These are phyloP conservation scores for Barnettozyma salicaria DNA, from an alignment of 805 yeast species.

Conservation along the genomic window DNA sequence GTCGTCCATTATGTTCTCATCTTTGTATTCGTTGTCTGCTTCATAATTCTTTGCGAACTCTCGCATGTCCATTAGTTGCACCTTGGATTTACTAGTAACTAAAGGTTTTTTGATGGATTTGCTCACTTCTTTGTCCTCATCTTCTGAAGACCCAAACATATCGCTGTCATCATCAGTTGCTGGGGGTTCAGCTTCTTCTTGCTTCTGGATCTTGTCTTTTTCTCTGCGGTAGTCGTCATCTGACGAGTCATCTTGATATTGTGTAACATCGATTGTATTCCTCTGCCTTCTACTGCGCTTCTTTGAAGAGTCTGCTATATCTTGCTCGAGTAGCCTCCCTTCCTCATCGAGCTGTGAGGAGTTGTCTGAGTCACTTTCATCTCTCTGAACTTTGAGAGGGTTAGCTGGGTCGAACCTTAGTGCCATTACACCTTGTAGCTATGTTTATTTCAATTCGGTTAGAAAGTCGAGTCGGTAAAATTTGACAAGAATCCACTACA, in stretches of 20 bases:
- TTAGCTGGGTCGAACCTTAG: conserved; percentile 18
- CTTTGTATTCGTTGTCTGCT: conserved; percentile 13
- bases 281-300: conserved; percentile 10
- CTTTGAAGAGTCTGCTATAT: conserved; percentile 20
- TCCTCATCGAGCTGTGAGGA: conserved; percentile 14
- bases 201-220: conserved; percentile 24
- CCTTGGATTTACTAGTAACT: conserved; percentile 14
- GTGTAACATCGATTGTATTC: conserved; percentile 14
- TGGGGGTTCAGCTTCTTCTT: conserved; percentile 9
- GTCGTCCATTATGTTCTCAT: conserved; percentile 19
- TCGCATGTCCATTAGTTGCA: conserved; percentile 30
- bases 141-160: conserved; percentile 23
- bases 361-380: conserved; percentile 11
- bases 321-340: conserved; percentile 21
- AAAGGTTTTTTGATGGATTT: conserved; percentile 6
- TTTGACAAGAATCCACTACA: no score
- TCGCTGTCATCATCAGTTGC: conserved; percentile 18
- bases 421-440: no score
- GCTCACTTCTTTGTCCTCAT: conserved; percentile 7
- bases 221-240: conserved; percentile 26
- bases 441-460: no score
- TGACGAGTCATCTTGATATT: conserved; percentile 28
- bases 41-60: conserved; percentile 31
- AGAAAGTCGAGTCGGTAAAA: no score
- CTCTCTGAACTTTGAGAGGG: conserved; percentile 16